Evolutionary conservation across 345 rosid genomes (phyloP), one percentile per base, ranked within the genome.

Genomic region (Populus tremula): DNA sequence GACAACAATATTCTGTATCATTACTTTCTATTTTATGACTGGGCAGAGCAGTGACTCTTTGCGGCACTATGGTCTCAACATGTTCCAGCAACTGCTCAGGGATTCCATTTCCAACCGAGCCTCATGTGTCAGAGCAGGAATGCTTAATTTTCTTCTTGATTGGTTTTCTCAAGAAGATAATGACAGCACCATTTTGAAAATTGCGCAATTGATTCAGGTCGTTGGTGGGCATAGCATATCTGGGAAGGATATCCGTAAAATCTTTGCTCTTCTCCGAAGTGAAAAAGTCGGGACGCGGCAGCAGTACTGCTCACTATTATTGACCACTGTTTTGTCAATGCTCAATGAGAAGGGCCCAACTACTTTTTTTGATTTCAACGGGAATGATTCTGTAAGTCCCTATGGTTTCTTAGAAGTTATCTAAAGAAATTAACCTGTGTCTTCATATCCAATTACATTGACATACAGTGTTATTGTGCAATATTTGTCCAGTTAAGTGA

Each of bases 1-100:
- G 71, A 18, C 47, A 64, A 72, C 65, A 18, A 23, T 47, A 64
- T 49, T 73, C 36, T 62, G 68, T 69, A 69, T 74, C 79, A 77
- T 86, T 84, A 77, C 74, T 67, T 66, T 79, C 77, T 83, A 72
- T 82, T 87, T 86, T 90, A 77, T 91, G 88, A 88, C 84, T 89
- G 93, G 93, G 93, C 99, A 95, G 99, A 93, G 99, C 99, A 95
- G 99, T 88, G 98, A 90, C 77, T 89, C 92, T 64, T 85, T 90
- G 92, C 90, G 87, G 88, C 91, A 89, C 80, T 74, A 87, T 84
- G 98, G 99, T 85, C 93, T 95, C 81, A 86, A 87, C 82, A 78
- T 93, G 81, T 89, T 91, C 84, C 97, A 89, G 82, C 91, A 87
- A 75, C 85, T 94, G 82, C 94, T 94, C 50, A 90, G 89, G 85